Evolutionary conservation across 179 eudicot species (phyloP).

Genomic region (Silene noctiflora): DNA sequence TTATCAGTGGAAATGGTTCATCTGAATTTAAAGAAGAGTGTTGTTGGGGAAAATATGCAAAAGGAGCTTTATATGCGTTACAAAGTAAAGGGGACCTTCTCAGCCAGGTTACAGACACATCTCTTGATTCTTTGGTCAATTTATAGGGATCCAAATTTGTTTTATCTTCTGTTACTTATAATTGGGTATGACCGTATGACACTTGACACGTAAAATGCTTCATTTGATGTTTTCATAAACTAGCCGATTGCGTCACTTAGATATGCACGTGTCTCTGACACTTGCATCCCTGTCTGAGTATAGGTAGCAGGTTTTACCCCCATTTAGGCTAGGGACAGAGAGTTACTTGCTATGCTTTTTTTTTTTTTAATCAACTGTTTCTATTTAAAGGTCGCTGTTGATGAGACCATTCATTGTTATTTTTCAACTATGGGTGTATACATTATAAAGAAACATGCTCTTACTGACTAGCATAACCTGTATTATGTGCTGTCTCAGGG

Average conservation of each 20-base stretch:
- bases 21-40: constrained; percentile 47
- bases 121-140: not conserved
- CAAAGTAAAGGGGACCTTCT: constrained; percentile 63
- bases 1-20: constrained; percentile 30
- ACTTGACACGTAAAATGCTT: not conserved
- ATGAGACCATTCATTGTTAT: not conserved
- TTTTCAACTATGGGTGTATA: not conserved
- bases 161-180: not conserved
- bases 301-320: not conserved
- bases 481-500: constrained; percentile 55
- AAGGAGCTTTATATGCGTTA: constrained; percentile 90
- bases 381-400: not conserved
- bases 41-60: constrained; percentile 88
- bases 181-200: not conserved
- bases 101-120: constrained; percentile 33
- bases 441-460: constrained; percentile 6
- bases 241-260: not conserved
- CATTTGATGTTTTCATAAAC: not conserved
- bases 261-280: not conserved
- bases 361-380: not conserved
- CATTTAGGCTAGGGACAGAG: not conserved
- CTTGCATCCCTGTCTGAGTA: not conserved
- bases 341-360: not conserved
- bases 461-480: constrained; percentile 7
- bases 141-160: not conserved